Evolutionary conservation across 176 grass and related monocot genomes (phyloP).

Genomic region (Juncus effusus): DNA sequence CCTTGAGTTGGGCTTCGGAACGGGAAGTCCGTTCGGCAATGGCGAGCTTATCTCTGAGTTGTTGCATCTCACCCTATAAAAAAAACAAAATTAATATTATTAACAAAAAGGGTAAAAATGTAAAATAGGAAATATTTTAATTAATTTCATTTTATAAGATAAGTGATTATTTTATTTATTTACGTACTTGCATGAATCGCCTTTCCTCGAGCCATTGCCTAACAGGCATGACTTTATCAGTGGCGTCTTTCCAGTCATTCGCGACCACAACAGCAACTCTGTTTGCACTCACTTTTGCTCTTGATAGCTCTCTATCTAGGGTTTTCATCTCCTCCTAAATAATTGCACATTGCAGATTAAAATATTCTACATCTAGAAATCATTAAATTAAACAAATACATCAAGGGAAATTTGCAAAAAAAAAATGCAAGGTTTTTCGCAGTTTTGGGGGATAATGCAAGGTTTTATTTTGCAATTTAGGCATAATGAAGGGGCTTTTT

Average conservation of each 20-base stretch:
- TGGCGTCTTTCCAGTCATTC: constrained; percentile 99
- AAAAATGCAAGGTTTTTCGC: background rate
- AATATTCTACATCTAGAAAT: constrained; percentile 14
- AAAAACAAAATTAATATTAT: background rate
- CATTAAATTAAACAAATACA: constrained; percentile 5
- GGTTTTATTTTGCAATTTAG: background rate
- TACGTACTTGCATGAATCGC: constrained; percentile 76
- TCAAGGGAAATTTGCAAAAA: background rate
- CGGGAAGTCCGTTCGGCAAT: constrained; percentile 75
- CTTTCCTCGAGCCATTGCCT: constrained; percentile 96
- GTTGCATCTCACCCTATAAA: constrained; percentile 91
- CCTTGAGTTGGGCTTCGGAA: constrained; percentile 95
- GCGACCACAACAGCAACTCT: constrained; percentile 98
- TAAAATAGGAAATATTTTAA: no score
- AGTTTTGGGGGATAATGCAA: background rate
- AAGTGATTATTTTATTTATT: background rate
- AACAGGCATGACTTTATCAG: constrained; percentile 99
- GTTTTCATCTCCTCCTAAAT: constrained; percentile 94
- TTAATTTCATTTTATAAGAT: no score
- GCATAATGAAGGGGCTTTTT: no score
- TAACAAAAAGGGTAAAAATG: no score
- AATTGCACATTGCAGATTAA: background rate
- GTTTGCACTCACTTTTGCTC: constrained; percentile 92
- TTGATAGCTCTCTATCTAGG: constrained; percentile 84
- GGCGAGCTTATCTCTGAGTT: constrained; percentile 89